Percentiles rank a stretch among this genome's conserved stretches.
Evolutionary conservation across 805 yeast species (phyloP).

Genomic region (Danielia reshetovae): DNA sequence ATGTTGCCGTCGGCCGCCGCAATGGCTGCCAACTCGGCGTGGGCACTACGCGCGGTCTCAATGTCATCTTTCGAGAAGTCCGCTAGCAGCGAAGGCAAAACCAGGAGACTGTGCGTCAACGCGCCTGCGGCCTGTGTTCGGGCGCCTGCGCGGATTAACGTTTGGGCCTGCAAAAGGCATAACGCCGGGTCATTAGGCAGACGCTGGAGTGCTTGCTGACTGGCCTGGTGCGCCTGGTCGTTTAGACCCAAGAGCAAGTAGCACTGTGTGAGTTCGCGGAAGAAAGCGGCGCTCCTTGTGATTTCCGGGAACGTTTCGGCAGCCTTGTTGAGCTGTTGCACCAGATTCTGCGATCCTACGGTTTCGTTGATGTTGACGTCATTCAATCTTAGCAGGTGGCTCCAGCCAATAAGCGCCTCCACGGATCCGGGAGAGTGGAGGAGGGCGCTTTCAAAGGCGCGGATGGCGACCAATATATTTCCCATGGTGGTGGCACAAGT

Average conservation of each 20-base stretch:
- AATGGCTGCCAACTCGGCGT: conserved; percentile 54
- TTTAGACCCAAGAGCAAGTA: conserved; percentile 43
- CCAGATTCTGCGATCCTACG: conserved; percentile 36
- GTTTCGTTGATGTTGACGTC: conserved; percentile 37
- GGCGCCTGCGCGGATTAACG: conserved; percentile 41
- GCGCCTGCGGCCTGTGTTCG: conserved; percentile 45
- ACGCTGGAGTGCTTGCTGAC: conserved; percentile 39
- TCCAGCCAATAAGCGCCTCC: conserved; percentile 41
- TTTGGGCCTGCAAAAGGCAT: conserved; percentile 48
- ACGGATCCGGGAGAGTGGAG: conserved; percentile 37
- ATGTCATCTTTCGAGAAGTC: conserved; percentile 31
- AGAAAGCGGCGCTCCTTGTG: conserved; percentile 34
- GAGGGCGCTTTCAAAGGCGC: conserved; percentile 41
- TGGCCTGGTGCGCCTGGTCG: conserved; percentile 50
- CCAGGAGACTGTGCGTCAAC: conserved; percentile 41
- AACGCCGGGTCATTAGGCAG: conserved; percentile 41
- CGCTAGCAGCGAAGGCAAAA: conserved; percentile 30
- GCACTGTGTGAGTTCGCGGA: conserved; percentile 51
- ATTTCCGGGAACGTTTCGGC: conserved; percentile 36
- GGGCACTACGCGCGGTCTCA: conserved; percentile 49
- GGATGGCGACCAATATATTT: conserved; percentile 35
- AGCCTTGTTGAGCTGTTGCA: conserved; percentile 37
- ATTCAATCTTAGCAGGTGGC: conserved; percentile 36
- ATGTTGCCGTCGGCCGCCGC: conserved; percentile 48
- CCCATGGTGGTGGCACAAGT: conserved; percentile 43